Evolutionary conservation across 495 filamentous ascomycete species (phyloP), one percentile per base, ranked within the genome.

Genomic region (Bathelium albidoporum): DNA sequence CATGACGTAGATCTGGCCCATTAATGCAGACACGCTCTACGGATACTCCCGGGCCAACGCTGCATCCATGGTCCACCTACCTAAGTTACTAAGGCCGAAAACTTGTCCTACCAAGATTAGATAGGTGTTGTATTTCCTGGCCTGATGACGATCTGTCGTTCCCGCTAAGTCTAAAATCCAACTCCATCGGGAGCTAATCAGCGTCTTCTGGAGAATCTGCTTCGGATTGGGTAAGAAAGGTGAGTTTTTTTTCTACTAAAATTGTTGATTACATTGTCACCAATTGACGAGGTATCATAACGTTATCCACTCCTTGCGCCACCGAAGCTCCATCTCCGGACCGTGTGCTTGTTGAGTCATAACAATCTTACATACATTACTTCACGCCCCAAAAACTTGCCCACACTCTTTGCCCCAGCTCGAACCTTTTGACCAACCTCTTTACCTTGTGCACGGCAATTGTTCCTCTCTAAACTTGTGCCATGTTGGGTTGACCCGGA

Each of bases 391-490:
- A n/a, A 3, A 14, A n/a, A 20, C n/a, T 16, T 41, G 20, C 43
- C 43, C 49, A 29, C 9, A 55, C 12, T 5, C 49, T 4, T 28
- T 29, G 49, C 22, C 7, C 22, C 11, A 28, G 20, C 20, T n/a
- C 20, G 3, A 3, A 20, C 3, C 43, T 9, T n/a, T 3, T 20
- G n/a, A n/a, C 9, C 4, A 49, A 3, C 4, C 3, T 49, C 20
- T 9, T 10, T 29, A 55, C 24, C 16, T 55, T 55, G 22, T 55
- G 10, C 49, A n/a, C 20, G 31, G 32, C 10, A 36, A n/a, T 31
- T 43, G n/a, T 43, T 39, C 20, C 43, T 32, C 24, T 45, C 80
- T 85, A 88, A 58, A 88, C 84, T 75, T 87, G 84, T 61, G 81
- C 78, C 85, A 88, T 88, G 68, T 75, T 71, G 34, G 81, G 83